A percentile compares a stretch with the other conserved stretches of the same genome.
Conservation (phyloP, 805 yeast genomes). For the Teunomyces stri region DNA sequence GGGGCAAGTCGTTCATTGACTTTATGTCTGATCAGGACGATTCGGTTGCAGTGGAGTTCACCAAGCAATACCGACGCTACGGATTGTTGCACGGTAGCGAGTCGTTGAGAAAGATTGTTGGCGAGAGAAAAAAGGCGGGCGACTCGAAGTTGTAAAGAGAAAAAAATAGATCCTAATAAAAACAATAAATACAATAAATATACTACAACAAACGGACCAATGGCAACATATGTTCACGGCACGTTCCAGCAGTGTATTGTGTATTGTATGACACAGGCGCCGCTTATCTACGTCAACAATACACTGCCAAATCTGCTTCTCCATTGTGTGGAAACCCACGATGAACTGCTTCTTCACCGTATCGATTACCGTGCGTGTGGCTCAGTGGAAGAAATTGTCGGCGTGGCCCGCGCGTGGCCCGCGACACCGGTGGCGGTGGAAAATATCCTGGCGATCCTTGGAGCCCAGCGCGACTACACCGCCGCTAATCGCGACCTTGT, state of each 20-base stretch:
- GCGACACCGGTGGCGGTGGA: slow-evolving; percentile 7
- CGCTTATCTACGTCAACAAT: slow-evolving; percentile 7
- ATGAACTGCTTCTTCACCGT: slow-evolving; percentile 5
- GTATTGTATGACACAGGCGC: neutral
- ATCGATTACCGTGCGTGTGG: slow-evolving; percentile 10
- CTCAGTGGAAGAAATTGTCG: neutral
- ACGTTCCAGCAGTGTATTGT: neutral
- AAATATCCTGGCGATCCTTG: slow-evolving; percentile 7
- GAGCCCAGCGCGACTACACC: slow-evolving; percentile 2
- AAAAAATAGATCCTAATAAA: neutral
- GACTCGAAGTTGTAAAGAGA: slow-evolving; percentile 5
- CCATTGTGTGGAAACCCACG: neutral
- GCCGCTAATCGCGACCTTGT: slow-evolving; percentile 10
- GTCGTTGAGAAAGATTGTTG: slow-evolving; percentile 36
- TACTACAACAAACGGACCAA: neutral
- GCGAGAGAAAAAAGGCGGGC: slow-evolving; percentile 31
- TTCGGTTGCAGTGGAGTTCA: slow-evolving; percentile 37
- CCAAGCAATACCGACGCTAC: slow-evolving; percentile 64
- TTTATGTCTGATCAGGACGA: slow-evolving; percentile 36
- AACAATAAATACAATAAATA: neutral
- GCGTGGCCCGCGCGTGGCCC: neutral
- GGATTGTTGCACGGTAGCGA: slow-evolving; percentile 58
- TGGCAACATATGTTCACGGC: slow-evolving; percentile 1
- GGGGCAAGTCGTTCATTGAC: slow-evolving; percentile 49
- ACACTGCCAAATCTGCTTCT: slow-evolving; percentile 11